phyloP scores from a whole-genome alignment of 352 stramenopile genomes.

The Pythium diclinum region DNA sequence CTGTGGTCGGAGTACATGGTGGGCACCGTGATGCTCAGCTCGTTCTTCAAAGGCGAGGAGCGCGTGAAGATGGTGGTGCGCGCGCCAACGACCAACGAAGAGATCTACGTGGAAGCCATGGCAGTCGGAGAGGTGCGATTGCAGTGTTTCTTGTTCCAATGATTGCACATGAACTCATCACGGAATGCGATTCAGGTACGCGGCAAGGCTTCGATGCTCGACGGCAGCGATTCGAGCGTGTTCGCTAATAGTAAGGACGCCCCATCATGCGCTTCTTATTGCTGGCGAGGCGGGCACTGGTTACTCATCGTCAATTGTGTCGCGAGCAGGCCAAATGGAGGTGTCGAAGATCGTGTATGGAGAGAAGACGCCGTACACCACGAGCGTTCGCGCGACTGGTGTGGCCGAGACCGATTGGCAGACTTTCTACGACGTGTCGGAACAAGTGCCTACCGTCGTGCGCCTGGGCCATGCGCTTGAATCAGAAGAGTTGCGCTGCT shows the following conservation, averaged over 20 bases:
- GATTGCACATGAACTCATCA: neutral
- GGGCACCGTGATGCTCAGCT: slow-evolving; percentile 79
- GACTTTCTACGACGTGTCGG: slow-evolving; percentile 78
- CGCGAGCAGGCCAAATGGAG: slow-evolving; percentile 47
- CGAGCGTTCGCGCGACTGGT: slow-evolving; percentile 59
- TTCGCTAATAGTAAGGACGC: slow-evolving; percentile 18
- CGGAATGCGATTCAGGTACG: slow-evolving; percentile 30
- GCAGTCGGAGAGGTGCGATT: slow-evolving; percentile 62
- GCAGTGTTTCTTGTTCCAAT: neutral
- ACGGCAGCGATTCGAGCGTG: slow-evolving; percentile 20
- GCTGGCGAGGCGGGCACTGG: neutral
- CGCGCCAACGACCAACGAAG: slow-evolving; percentile 59
- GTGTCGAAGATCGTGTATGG: slow-evolving; percentile 82
- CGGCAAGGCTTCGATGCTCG: slow-evolving; percentile 49
- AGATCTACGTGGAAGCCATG: slow-evolving; percentile 74
- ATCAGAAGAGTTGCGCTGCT: slow-evolving; percentile 51
- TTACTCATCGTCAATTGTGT: neutral
- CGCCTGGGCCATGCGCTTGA: slow-evolving; percentile 58
- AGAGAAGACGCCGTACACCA: slow-evolving; percentile 70
- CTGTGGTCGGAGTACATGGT: slow-evolving; percentile 89
- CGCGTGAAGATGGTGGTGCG: slow-evolving; percentile 74
- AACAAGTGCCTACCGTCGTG: slow-evolving; percentile 84
- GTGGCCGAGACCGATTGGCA: slow-evolving; percentile 75
- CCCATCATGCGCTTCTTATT: neutral
- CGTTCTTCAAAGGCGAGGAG: slow-evolving; percentile 86